Percentiles rank a stretch among this genome's conserved stretches.
phyloP scores from a whole-genome alignment of 1,284 basidiomycete genomes.

The Cystobasidiaceae sp. region DNA sequence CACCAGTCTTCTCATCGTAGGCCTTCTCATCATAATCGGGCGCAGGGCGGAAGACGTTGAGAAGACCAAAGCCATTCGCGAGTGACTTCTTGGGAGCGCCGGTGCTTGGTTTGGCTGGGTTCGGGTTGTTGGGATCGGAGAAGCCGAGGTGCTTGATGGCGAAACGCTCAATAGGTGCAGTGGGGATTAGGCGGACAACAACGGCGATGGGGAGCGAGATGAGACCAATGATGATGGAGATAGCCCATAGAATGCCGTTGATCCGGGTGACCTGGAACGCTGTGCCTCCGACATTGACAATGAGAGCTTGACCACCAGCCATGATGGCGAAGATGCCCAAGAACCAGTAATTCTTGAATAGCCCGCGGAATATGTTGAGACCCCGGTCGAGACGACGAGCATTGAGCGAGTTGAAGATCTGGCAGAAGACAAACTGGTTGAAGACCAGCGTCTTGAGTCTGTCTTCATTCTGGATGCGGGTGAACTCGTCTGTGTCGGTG shows the following conservation, averaged over 20 bases:
- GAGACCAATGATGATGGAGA: constrained; percentile 78
- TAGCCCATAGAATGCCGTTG: constrained; percentile 81
- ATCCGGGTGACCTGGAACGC: constrained; percentile 86
- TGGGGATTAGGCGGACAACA: constrained; percentile 75
- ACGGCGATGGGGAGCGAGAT: constrained; percentile 83
- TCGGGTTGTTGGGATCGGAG: constrained; percentile 62
- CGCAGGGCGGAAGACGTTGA: background rate
- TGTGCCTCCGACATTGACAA: constrained; percentile 83
- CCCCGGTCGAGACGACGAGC: constrained; percentile 77
- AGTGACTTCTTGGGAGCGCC: constrained; percentile 42
- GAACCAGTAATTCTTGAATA: constrained; percentile 78
- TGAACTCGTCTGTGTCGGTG: constrained; percentile 45
- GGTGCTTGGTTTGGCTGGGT: constrained; percentile 56
- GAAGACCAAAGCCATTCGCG: background rate
- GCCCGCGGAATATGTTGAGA: constrained; percentile 83
- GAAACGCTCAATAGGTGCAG: constrained; percentile 66
- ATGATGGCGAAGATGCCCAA: constrained; percentile 79
- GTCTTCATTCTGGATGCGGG: constrained; percentile 50
- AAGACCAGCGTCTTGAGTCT: constrained; percentile 83
- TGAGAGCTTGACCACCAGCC: constrained; percentile 77
- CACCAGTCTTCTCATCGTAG: constrained; percentile 44
- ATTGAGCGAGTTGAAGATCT: constrained; percentile 91
- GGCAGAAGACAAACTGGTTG: constrained; percentile 94
- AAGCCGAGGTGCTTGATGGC: constrained; percentile 65
- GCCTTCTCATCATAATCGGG: background rate